Conservation (phyloP, 495 filamentous ascomycete genomes). For the Lindgomyces ingoldianus region DNA sequence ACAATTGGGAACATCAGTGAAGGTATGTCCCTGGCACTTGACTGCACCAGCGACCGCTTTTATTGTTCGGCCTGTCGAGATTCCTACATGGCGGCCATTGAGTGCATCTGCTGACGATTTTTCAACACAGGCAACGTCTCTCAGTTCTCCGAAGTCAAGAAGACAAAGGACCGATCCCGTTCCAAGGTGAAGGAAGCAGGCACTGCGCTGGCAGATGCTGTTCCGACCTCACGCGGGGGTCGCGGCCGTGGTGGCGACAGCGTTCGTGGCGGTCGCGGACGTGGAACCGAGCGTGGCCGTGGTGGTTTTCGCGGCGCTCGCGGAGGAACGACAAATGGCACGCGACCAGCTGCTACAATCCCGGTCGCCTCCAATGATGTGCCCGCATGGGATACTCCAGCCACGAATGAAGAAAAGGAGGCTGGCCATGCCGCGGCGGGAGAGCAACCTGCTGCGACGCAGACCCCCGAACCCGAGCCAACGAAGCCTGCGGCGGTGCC, state of each 20-base stretch:
- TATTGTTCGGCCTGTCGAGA: neutral
- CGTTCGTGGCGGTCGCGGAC: constrained; percentile 64
- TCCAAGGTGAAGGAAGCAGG: constrained; percentile 77
- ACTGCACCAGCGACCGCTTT: neutral
- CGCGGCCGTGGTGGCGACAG: constrained; percentile 61
- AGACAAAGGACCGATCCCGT: constrained; percentile 78
- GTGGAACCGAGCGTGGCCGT: constrained; percentile 71
- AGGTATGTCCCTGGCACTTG: constrained; percentile 58
- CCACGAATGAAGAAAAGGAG: constrained; percentile 28
- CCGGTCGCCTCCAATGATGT: constrained; percentile 42
- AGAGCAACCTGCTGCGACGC: constrained; percentile 38
- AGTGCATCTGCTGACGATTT: constrained; percentile 21
- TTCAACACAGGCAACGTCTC: constrained; percentile 70
- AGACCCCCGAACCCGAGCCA: constrained; percentile 44
- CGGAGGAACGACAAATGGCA: constrained; percentile 57
- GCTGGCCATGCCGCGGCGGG: constrained; percentile 30
- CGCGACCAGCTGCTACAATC: constrained; percentile 38
- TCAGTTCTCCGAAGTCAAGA: constrained; percentile 95
- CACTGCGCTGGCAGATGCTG: constrained; percentile 50
- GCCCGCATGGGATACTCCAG: constrained; percentile 41
- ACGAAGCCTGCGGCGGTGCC: constrained; percentile 50
- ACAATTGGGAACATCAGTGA: constrained; percentile 89
- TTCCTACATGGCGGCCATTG: neutral
- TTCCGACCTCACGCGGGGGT: constrained; percentile 60
- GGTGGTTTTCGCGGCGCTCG: constrained; percentile 69